These are phyloP conservation scores for Phytopythium helicoides DNA, from an alignment of 352 stramenopile genomes.

Conservation along the genomic window DNA sequence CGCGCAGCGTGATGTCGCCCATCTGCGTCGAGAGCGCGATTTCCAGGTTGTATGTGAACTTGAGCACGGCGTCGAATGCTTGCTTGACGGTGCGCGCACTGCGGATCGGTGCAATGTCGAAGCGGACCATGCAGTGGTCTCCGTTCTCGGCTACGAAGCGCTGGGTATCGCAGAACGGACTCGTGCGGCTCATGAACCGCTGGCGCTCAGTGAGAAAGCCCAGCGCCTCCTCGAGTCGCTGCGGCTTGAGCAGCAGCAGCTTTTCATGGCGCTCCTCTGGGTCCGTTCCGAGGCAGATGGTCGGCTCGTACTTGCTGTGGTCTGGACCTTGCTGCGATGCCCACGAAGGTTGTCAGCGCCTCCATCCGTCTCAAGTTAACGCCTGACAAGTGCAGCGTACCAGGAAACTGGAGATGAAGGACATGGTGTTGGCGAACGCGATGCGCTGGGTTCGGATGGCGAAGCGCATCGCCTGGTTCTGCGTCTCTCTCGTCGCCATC, in stretches of 20 bases:
- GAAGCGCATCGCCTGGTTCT: conserved; percentile 25
- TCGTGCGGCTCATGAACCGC: conserved; percentile 25
- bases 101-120: conserved; percentile 45
- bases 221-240: conserved; percentile 35
- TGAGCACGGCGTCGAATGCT: conserved; percentile 37
- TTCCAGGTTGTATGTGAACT: conserved; percentile 48
- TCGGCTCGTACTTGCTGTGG: conserved; percentile 27
- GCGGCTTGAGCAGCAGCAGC: conserved; percentile 31
- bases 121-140: conserved; percentile 31
- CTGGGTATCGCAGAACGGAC: conserved; percentile 33
- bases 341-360: not conserved
- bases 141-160: conserved; percentile 27
- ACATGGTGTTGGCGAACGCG: conserved; percentile 33
- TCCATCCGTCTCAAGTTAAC: not conserved
- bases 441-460: conserved; percentile 36
- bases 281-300: conserved; percentile 28
- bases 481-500: conserved; percentile 15
- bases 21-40: conserved; percentile 40
- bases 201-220: conserved; percentile 34
- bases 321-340: conserved; percentile 21
- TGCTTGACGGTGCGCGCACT: conserved; percentile 23
- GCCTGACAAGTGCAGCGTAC: conserved; percentile 9
- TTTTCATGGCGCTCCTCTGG: conserved; percentile 19
- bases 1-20: conserved; percentile 36
- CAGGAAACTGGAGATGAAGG: conserved; percentile 31